These are phyloP conservation scores for Saccharomycopsis sp. DNA, from an alignment of 805 yeast species.

Conservation along the genomic window DNA sequence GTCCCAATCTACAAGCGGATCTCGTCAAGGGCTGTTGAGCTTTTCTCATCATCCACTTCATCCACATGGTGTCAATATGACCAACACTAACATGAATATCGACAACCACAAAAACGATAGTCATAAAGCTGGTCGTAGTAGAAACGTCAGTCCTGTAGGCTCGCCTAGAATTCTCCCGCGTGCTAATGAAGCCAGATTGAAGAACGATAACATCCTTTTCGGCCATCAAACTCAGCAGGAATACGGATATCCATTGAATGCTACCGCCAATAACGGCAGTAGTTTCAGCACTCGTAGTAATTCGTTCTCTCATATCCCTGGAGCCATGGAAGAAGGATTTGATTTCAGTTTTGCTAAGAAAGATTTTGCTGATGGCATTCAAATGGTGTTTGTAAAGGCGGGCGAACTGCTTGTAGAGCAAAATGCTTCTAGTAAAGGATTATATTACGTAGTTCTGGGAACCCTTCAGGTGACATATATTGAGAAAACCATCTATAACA, in stretches of 20 bases:
- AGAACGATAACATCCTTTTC: not conserved
- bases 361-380: conserved; percentile 55
- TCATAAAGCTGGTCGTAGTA: too few species aligned
- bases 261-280: conserved; percentile 4
- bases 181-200: not conserved
- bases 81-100: too few species aligned
- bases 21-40: not conserved
- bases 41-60: too few species aligned
- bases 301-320: conserved; percentile 25
- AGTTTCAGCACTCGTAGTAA: conserved; percentile 23
- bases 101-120: not conserved
- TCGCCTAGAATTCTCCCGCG: not conserved
- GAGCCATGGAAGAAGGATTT: conserved; percentile 23
- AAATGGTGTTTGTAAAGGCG: conserved; percentile 45
- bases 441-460: conserved; percentile 79
- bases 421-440: conserved; percentile 62
- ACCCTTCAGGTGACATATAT: conserved; percentile 52
- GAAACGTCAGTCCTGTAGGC: not conserved
- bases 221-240: not conserved
- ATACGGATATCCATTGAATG: not conserved
- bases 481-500: conserved; percentile 25
- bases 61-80: too few species aligned
- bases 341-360: conserved; percentile 47
- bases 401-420: conserved; percentile 57
- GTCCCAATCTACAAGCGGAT: not conserved